Percentiles rank a stretch among this genome's conserved stretches.
Conservation (phyloP, 495 filamentous ascomycete species). For the Pseudomonodictys pantanalensis region DNA sequence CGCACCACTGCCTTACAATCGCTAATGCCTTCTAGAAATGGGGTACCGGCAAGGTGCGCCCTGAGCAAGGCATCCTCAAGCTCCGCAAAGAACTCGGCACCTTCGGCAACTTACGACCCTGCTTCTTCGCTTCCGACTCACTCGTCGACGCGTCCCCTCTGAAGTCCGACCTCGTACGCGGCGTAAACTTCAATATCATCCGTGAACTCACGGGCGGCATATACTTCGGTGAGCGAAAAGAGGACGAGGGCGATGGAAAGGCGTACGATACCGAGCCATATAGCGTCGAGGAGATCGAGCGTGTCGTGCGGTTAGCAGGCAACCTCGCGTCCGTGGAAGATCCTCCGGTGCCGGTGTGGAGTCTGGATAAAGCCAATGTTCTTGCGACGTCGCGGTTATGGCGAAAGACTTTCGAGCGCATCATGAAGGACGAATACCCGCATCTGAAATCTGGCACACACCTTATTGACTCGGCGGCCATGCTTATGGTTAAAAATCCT, state of each 20-base stretch:
- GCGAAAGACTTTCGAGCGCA: conserved; percentile 80
- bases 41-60: conserved; percentile 83
- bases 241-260: conserved; percentile 74
- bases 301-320: conserved; percentile 80
- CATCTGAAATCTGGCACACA: conserved; percentile 81
- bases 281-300: conserved; percentile 81
- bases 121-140: conserved; percentile 88
- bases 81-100: conserved; percentile 92
- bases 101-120: conserved; percentile 96
- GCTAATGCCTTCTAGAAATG: conserved; percentile 60
- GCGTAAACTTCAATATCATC: conserved; percentile 90
- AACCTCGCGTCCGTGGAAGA: conserved; percentile 75
- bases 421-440: conserved; percentile 84
- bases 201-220: conserved; percentile 93
- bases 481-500: conserved; percentile 97
- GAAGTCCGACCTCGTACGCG: conserved; percentile 79
- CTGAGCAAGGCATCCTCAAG: conserved; percentile 88
- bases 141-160: conserved; percentile 87
- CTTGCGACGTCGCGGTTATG: conserved; percentile 86
- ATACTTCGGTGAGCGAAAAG: conserved; percentile 92
- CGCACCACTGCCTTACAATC: neutral
- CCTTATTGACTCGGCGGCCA: conserved; percentile 91
- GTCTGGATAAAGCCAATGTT: conserved; percentile 96
- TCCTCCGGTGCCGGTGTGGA: conserved; percentile 81
- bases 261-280: conserved; percentile 91